phyloP scores from a whole-genome alignment of 2,329 filamentous ascomycete genomes.

The Xylariaceae sp. region DNA sequence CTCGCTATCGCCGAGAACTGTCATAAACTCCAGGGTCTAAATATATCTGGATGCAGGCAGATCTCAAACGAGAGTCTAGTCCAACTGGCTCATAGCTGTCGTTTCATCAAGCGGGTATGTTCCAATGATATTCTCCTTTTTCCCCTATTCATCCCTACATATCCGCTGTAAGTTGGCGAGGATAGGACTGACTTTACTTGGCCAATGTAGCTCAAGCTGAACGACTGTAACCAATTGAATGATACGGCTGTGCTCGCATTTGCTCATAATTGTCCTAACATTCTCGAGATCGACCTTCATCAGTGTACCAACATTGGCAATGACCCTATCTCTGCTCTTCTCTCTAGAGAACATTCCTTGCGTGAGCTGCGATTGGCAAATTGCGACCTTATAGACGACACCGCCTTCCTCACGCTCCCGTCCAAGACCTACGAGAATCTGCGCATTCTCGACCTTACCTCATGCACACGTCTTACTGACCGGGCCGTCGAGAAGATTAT shows the following conservation, averaged over 20 bases:
- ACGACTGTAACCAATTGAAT: constrained; percentile 79
- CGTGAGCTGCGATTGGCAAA: constrained; percentile 83
- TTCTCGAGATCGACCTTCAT: constrained; percentile 93
- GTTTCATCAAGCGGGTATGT: constrained; percentile 76
- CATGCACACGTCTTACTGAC: constrained; percentile 78
- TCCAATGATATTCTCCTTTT: constrained; percentile 9
- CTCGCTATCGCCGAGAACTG: constrained; percentile 74
- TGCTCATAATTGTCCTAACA: constrained; percentile 80
- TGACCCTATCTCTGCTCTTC: constrained; percentile 72
- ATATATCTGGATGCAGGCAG: constrained; percentile 78
- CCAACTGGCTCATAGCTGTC: constrained; percentile 72
- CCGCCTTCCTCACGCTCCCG: constrained; percentile 79
- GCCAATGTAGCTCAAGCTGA: constrained; percentile 76
- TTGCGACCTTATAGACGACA: constrained; percentile 78
- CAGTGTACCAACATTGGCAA: constrained; percentile 78
- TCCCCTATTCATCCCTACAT: not conserved
- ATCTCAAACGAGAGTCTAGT: constrained; percentile 85
- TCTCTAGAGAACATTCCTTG: constrained; percentile 73
- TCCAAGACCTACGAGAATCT: constrained; percentile 74
- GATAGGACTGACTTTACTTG: constrained; percentile 28
- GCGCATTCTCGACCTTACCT: constrained; percentile 88
- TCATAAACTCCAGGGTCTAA: constrained; percentile 79
- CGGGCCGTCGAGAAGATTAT: constrained; percentile 85
- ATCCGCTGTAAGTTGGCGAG: not conserved
- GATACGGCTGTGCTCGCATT: constrained; percentile 80